Evolutionary conservation across 176 grass and related monocot species (phyloP).

Genomic region (Neostapfia colusana): DNA sequence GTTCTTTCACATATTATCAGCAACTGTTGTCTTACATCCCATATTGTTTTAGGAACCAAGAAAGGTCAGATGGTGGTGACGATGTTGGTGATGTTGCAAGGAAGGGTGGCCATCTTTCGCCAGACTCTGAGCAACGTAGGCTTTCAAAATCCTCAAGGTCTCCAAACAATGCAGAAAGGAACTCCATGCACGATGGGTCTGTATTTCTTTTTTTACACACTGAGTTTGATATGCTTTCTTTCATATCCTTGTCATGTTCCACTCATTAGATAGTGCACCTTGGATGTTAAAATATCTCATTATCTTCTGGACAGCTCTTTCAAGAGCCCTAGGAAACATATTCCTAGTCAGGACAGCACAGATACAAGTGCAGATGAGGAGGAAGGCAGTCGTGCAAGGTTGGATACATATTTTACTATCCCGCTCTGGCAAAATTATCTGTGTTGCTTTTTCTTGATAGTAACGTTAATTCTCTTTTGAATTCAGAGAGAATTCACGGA

Average conservation of each 20-base stretch:
- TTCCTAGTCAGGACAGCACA: conserved; percentile 30
- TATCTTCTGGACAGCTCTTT: conserved; percentile 45
- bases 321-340: conserved; percentile 52
- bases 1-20: conserved; percentile 19
- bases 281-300: neutral
- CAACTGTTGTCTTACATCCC: conserved; percentile 27
- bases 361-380: conserved; percentile 60
- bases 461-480: neutral
- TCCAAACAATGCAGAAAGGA: conserved; percentile 39
- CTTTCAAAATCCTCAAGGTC: conserved; percentile 40
- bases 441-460: neutral
- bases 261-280: conserved; percentile 2
- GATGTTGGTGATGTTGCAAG: conserved; percentile 33
- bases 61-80: conserved; percentile 32
- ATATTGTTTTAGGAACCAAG: conserved; percentile 46
- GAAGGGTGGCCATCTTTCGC: conserved; percentile 27
- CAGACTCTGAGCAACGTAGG: conserved; percentile 24
- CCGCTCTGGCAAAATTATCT: neutral
- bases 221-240: neutral
- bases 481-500: conserved; percentile 46
- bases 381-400: conserved; percentile 58
- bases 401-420: conserved; percentile 31
- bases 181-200: conserved; percentile 39
- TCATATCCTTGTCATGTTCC: neutral
- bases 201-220: neutral